Conservation (phyloP, 208 protist species). For the Trypanosomatidae sp. region DNA sequence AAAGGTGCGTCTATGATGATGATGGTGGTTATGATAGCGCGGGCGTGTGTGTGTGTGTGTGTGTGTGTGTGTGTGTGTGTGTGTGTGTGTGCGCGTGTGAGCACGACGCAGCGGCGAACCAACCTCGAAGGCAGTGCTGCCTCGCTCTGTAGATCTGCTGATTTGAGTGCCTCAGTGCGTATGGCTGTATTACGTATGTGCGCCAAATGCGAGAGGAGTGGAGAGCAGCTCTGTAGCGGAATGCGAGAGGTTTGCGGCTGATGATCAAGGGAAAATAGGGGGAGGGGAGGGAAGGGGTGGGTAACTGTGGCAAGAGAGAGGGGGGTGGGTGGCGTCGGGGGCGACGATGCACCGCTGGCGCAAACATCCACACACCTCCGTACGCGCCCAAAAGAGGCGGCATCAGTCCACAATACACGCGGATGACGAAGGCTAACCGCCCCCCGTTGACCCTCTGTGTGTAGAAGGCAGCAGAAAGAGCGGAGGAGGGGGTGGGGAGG, state of each 20-base stretch:
- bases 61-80: constrained; percentile 2
- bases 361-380: background rate
- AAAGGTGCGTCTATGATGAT: background rate
- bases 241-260: background rate
- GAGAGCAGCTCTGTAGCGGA: background rate
- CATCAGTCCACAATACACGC: background rate
- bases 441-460: background rate
- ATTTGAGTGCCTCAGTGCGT: background rate
- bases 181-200: background rate
- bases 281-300: background rate
- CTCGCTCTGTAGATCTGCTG: background rate
- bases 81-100: constrained; percentile 1
- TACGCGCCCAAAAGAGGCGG: background rate
- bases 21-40: background rate
- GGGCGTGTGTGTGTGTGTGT: background rate
- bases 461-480: background rate
- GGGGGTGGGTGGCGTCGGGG: background rate
- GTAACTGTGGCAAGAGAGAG: background rate
- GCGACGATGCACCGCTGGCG: constrained; percentile 1
- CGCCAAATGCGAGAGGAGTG: background rate
- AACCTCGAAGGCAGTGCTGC: background rate
- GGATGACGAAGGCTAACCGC: background rate
- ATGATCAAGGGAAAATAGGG: background rate
- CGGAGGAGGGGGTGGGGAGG: background rate
- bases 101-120: background rate